phyloP scores from a whole-genome alignment of 2,329 filamentous ascomycete genomes.

The Whalleya microplaca region DNA sequence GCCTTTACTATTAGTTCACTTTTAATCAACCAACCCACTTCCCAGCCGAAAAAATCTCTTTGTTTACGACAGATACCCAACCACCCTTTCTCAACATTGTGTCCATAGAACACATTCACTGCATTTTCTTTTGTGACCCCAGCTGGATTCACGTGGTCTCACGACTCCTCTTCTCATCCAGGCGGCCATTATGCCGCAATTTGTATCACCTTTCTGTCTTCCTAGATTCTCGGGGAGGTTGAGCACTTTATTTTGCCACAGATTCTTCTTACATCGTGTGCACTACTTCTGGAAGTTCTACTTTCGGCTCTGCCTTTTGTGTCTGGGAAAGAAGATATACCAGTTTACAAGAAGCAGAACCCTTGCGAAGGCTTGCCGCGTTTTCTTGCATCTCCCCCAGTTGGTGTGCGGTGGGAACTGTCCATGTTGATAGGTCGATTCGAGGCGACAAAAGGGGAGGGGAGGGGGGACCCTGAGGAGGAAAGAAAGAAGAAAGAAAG shows the following conservation, averaged over 20 bases:
- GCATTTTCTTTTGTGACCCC: slow-evolving; percentile 34
- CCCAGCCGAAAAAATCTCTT: slow-evolving; percentile 20
- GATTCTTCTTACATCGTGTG: slow-evolving; percentile 27
- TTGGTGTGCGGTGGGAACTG: slow-evolving; percentile 9
- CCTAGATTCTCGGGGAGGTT: slow-evolving; percentile 1
- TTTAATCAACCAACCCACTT: slow-evolving; percentile 7
- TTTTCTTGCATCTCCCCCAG: slow-evolving; percentile 17
- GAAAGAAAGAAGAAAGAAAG: too few relatives aligned
- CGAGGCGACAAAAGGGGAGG: slow-evolving; percentile 3
- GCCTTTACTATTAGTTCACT: slow-evolving; percentile 6
- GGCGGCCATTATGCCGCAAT: slow-evolving; percentile 10
- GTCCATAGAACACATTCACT: slow-evolving; percentile 22
- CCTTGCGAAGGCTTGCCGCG: slow-evolving; percentile 10
- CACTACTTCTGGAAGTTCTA: slow-evolving; percentile 21
- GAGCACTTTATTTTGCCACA: slow-evolving; percentile 27
- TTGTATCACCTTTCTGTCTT: slow-evolving; percentile 10
- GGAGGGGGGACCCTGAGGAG: background rate
- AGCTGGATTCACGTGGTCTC: slow-evolving; percentile 18
- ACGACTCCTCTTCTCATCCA: slow-evolving; percentile 13
- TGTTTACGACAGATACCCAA: slow-evolving; percentile 36
- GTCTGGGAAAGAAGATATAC: slow-evolving; percentile 14
- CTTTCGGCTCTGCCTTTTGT: slow-evolving; percentile 14
- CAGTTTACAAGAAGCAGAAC: slow-evolving; percentile 2
- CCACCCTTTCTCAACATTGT: slow-evolving; percentile 18
- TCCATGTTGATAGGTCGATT: slow-evolving; percentile 14